Conservation (phyloP, 805 yeast genomes). For the Debaryomyces maramus region DNA sequence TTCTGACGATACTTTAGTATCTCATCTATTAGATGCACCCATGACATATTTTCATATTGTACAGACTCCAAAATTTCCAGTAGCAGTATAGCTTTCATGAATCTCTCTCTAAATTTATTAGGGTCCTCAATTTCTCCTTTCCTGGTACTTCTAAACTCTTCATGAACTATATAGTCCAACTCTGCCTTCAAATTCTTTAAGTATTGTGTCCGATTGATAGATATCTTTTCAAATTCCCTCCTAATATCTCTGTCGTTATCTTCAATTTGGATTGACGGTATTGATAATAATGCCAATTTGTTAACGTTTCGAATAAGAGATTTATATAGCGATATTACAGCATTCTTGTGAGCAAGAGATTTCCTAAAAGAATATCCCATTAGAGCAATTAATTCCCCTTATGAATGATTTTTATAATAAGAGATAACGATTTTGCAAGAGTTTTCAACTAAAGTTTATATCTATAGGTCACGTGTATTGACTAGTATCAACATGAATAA, state of each 20-base stretch:
- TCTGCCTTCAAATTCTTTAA: slow-evolving; percentile 17
- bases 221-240: slow-evolving; percentile 4
- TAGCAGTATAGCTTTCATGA: slow-evolving; percentile 14
- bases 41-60: neutral
- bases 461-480: no score
- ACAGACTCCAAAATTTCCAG: slow-evolving; percentile 7
- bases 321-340: slow-evolving; percentile 10
- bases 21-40: slow-evolving; percentile 11
- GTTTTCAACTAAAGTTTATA: no score
- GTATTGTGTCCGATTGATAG: slow-evolving; percentile 13
- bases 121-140: neutral
- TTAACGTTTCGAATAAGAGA: slow-evolving; percentile 5
- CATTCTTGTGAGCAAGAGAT: slow-evolving; percentile 5
- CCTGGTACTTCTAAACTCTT: slow-evolving; percentile 13
- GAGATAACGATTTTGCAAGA: no score
- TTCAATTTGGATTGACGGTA: neutral
- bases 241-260: slow-evolving; percentile 1
- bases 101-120: slow-evolving; percentile 6
- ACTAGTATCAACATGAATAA: no score
- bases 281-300: neutral
- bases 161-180: slow-evolving; percentile 13
- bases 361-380: slow-evolving; percentile 3
- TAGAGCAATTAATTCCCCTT: no score
- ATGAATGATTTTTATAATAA: no score
- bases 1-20: slow-evolving; percentile 15